phyloP scores from a whole-genome alignment of 108 stramenopile genomes.

The Nitzschia palea region DNA sequence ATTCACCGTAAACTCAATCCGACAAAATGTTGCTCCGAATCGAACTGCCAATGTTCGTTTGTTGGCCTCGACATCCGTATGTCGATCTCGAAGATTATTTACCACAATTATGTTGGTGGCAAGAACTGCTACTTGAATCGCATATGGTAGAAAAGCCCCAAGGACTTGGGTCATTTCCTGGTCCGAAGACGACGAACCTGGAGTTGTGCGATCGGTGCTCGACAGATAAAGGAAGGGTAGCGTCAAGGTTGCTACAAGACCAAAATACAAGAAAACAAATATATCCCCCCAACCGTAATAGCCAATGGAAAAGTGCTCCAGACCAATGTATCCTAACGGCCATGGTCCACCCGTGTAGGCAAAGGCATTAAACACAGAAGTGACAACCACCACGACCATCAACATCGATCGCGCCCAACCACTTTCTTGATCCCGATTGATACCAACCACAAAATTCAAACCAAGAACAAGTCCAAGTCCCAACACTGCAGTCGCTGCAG shows the following conservation, averaged over 20 bases:
- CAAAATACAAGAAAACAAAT: constrained; percentile 90
- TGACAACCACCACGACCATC: constrained; percentile 46
- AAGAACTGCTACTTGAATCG: constrained; percentile 63
- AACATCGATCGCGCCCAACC: not conserved
- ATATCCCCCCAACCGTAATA: constrained; percentile 87
- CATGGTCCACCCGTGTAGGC: constrained; percentile 87
- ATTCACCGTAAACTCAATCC: constrained; percentile 57
- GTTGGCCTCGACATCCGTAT: constrained; percentile 69
- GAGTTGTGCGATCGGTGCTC: no score
- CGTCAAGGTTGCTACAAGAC: constrained; percentile 75
- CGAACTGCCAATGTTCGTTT: constrained; percentile 83
- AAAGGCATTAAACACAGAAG: constrained; percentile 82
- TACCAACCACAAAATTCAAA: constrained; percentile 26
- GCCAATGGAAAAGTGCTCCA: constrained; percentile 72
- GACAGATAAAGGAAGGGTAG: constrained; percentile 61
- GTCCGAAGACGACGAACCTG: not conserved
- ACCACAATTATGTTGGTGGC: constrained; percentile 88
- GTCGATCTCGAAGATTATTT: constrained; percentile 88
- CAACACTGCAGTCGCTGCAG: constrained; percentile 55
- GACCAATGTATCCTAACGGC: constrained; percentile 87
- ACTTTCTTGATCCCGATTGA: not conserved
- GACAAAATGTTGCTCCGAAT: constrained; percentile 71
- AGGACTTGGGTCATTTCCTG: constrained; percentile 6
- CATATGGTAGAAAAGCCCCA: constrained; percentile 28
- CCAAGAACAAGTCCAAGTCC: constrained; percentile 50